Conservation (phyloP, 371 early-diverging fungal species). For the Basidiobolus heterosporus region DNA sequence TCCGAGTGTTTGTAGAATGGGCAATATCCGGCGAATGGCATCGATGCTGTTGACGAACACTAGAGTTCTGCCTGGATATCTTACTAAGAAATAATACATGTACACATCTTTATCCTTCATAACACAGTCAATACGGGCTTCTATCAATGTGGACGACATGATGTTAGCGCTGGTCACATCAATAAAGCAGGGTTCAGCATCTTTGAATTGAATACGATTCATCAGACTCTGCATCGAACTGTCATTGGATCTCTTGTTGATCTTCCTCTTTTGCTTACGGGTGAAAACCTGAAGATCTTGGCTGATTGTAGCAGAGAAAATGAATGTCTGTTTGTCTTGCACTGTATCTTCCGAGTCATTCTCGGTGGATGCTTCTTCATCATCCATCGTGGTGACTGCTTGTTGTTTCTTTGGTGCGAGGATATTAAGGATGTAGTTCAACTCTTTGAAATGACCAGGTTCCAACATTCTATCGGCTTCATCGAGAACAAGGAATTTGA, state of each 20-base stretch:
- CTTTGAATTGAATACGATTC: slow-evolving; percentile 51
- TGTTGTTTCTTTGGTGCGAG: slow-evolving; percentile 9
- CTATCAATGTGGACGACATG: slow-evolving; percentile 48
- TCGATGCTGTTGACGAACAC: slow-evolving; percentile 92
- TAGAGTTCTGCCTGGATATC: slow-evolving; percentile 78
- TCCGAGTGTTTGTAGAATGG: slow-evolving; percentile 54
- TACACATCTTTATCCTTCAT: slow-evolving; percentile 71
- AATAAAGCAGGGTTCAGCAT: slow-evolving; percentile 45
- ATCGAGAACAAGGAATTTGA: slow-evolving; percentile 74
- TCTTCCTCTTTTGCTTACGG: slow-evolving; percentile 21
- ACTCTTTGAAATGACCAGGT: slow-evolving; percentile 72
- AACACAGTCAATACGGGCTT: slow-evolving; percentile 72
- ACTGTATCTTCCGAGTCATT: not conserved
- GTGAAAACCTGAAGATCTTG: slow-evolving; percentile 43
- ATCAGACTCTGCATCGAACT: slow-evolving; percentile 28
- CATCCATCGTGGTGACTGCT: slow-evolving; percentile 6
- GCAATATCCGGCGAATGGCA: slow-evolving; percentile 67
- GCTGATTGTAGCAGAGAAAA: slow-evolving; percentile 90
- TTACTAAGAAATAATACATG: slow-evolving; percentile 67
- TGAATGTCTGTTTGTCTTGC: slow-evolving; percentile 63
- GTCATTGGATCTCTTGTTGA: slow-evolving; percentile 10
- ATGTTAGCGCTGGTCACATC: slow-evolving; percentile 45
- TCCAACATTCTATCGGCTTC: slow-evolving; percentile 97
- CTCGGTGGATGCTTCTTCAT: slow-evolving; percentile 7
- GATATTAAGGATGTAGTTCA: slow-evolving; percentile 39